Evolutionary conservation across 139 green algal genomes (phyloP), one percentile per base, ranked within the genome.

Genomic region (Diplosphaera chodatii): DNA sequence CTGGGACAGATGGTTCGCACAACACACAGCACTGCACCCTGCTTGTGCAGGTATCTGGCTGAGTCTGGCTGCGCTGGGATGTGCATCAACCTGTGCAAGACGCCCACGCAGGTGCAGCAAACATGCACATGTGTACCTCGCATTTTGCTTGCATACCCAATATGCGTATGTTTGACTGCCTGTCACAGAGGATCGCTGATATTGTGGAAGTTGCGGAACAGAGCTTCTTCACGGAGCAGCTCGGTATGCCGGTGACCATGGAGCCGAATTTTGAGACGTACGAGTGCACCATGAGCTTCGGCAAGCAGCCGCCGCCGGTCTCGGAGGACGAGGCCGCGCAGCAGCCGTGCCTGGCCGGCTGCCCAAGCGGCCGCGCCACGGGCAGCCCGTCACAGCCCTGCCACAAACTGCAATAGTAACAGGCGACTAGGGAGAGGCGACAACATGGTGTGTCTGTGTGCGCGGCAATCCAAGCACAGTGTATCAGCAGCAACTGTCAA

Each of bases 1-100:
- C n/a, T n/a, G n/a, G n/a, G n/a, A n/a, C n/a, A n/a, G n/a, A n/a
- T n/a, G n/a, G n/a, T n/a, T n/a, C n/a, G n/a, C n/a, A n/a, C n/a
- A n/a, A n/a, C n/a, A n/a, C n/a, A n/a, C n/a, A n/a, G n/a, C n/a
- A n/a, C n/a, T n/a, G n/a, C n/a, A n/a, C n/a, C n/a, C n/a, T n/a
- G n/a, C n/a, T n/a, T n/a, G n/a, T n/a, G n/a, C 74, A 78, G 83
- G 34, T 90, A 87, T 63, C 68, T 94, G 55, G 80, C 84, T 65
- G 84, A 86, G 67, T 88, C 77, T 67, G 76, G 78, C 0, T 95
- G 89, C 66, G 79, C 75, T 0, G 89, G 77, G 30, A 95, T 95
- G 89, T 95, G 89, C 69, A 76, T 91, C 4, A 94, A 95, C 77
- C 81, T 95, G 32, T 95, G 89, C 84, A 95, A 91, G 69, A 63